Percentiles rank a stretch among this genome's conserved stretches.
Conservation (phyloP, 768 basidiomycete genomes). For the Termitomyces sp. region DNA sequence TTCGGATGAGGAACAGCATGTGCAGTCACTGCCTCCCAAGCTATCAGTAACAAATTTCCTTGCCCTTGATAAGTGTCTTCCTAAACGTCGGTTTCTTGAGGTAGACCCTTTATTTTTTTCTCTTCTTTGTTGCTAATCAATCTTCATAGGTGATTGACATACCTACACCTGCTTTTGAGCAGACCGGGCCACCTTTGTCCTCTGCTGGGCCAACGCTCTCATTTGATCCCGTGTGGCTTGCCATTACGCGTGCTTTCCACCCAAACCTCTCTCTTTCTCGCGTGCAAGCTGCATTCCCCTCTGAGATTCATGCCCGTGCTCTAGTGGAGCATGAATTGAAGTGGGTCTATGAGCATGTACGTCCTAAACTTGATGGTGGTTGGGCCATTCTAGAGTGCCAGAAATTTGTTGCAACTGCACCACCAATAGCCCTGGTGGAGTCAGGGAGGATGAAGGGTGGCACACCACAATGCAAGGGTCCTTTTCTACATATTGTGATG, state of each 20-base stretch:
- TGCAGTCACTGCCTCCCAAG: conserved; percentile 17
- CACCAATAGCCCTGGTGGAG: conserved; percentile 33
- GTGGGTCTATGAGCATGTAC: conserved; percentile 67
- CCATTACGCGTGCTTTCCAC: conserved; percentile 85
- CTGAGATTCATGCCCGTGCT: conserved; percentile 42
- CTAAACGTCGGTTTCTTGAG: conserved; percentile 75
- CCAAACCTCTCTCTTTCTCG: conserved; percentile 61
- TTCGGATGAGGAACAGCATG: conserved; percentile 43
- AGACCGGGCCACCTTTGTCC: neutral
- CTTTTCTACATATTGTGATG: conserved; percentile 23
- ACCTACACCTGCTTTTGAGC: conserved; percentile 21
- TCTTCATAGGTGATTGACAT: conserved; percentile 68
- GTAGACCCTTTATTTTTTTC: conserved; percentile 29
- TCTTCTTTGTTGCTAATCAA: neutral
- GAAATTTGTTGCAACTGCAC: conserved; percentile 64
- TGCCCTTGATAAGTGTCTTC: conserved; percentile 88
- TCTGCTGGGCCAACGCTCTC: conserved; percentile 36
- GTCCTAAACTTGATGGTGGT: conserved; percentile 26
- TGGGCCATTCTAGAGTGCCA: conserved; percentile 55
- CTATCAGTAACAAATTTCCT: conserved; percentile 67
- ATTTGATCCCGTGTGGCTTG: conserved; percentile 93
- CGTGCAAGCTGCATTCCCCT: conserved; percentile 57
- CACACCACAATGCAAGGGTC: conserved; percentile 31
- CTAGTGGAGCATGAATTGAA: conserved; percentile 55
- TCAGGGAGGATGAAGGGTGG: neutral